Evolutionary conservation across 1,284 basidiomycete genomes (phyloP), one percentile per base, ranked within the genome.

Genomic region (Pseudozyma tsukubaensis): DNA sequence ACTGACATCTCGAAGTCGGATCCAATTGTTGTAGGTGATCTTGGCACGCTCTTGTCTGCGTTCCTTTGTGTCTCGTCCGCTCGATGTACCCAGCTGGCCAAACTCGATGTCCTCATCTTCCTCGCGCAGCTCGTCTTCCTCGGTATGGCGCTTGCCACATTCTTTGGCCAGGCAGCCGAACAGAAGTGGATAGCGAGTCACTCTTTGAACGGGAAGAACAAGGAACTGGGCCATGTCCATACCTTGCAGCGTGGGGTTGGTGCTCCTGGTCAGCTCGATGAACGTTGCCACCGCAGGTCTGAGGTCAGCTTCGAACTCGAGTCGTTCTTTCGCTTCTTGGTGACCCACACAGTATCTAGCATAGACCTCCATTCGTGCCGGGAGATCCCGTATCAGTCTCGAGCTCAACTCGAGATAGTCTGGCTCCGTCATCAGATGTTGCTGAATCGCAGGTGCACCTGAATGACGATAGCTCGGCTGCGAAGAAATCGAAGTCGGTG

Each of bases 141-240:
- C 47, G 21, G 18, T 40, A 12, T 36, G 54, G 16, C 55, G 50
- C 55, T 55, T 52, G 43, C 54, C 54, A 21, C 47, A 64, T 7
- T 64, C 43, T 44, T 64, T 64, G 21, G 54, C 61, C 13, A 64
- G 55, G 21, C 50, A 48, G 42, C 61, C 61, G 49, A 65, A 65
- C 9, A 64, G 55, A n/a, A 64, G 42, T 3, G 55, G 62, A 37
- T 64, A 64, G 13, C 62, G 50, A 6, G 62, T 64, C 29, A 64
- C 44, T 7, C 62, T 55, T n/a, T 58, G 56, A 8, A 64, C 50
- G n/a, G 62, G 56, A 8, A 65, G 50, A 8, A 65, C 55, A 7
- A 65, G 55, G 55, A 50, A 59, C n/a, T 65, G 55, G 6, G 43
- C 43, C 49, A 65, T 56, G 24, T 65, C 55, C 62, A 65, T 65